Base-by-base conservation (phyloP, 345 rosid species). In the Citrus sinensis region DNA sequence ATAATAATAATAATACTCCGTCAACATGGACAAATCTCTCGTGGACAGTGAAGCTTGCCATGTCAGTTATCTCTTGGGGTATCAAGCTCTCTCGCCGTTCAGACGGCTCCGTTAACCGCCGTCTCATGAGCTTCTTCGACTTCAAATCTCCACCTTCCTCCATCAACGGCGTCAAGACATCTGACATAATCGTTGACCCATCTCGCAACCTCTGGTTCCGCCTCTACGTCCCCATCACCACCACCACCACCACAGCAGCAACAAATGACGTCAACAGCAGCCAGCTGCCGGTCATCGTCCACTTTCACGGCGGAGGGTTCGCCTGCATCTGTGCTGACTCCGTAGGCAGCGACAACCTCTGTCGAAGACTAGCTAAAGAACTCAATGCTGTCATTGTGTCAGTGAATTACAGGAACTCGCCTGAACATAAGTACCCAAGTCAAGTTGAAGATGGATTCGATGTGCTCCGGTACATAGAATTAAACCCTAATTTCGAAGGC, bases 291-390 rank as follows among this genome's bases (percentile, higher is more conserved):
- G 60, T 85, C 7, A 42, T 87, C 37, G 27, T 85, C 62, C 85
- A 76, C 61, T 87, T 84, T 68, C 89, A 87, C 10, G 87, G 89
- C 9, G 89, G 87, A 24, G 87, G 89, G 0, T 84, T 87, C 61
- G 67, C 83, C 13, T 87, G 67, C 39, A 72, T 84, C 20, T 78
- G 79, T 32, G 79, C 89, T 22, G 67, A 79, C 9, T 80, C 78
- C 20, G 32, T 37, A 4, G 22, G 13, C 29, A 77, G 78, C 80
- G 74, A 85, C 29, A 67, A 61, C n/a, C 78, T 81, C 25, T 87
- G 89, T 67, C 78, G 70, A 24, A 63, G 89, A 7, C 67, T 87
- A 16, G 78, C 87, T 0, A 76, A 55, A 17, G 83, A 76, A 55
- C 24, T 85, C 54, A 81, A 70, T 0, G 80, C 82, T 1, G 42